Evolutionary conservation across 352 stramenopile genomes (phyloP).

Genomic region (Phytophthora aleatoria): DNA sequence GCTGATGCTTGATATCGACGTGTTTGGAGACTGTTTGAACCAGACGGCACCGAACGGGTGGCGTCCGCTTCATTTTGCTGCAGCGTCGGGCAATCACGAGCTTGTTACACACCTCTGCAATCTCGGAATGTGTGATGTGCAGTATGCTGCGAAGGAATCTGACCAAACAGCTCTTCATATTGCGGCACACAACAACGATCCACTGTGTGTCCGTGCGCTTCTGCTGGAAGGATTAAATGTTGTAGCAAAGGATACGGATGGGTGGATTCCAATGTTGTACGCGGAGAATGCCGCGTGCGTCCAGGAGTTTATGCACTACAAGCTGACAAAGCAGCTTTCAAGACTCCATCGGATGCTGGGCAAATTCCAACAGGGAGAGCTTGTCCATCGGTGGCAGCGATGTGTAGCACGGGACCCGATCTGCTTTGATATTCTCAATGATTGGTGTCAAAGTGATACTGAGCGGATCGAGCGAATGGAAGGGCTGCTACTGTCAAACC

Average conservation of each 20-base stretch:
- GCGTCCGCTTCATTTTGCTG: conserved; percentile 58
- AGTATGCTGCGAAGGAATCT: conserved; percentile 45
- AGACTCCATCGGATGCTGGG: conserved; percentile 52
- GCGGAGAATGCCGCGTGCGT: conserved; percentile 30
- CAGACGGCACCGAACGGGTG: conserved; percentile 47
- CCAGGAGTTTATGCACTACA: conserved; percentile 63
- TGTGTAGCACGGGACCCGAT: conserved; percentile 43
- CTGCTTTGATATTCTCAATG: conserved; percentile 71
- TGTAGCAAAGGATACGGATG: conserved; percentile 47
- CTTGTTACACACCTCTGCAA: conserved; percentile 45
- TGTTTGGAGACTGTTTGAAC: conserved; percentile 59
- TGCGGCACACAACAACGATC: conserved; percentile 41
- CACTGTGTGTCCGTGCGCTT: conserved; percentile 44
- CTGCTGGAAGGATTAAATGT: conserved; percentile 43
- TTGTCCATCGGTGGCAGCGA: conserved; percentile 57
- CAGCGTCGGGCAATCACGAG: conserved; percentile 53
- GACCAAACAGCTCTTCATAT: conserved; percentile 66
- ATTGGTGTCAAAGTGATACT: conserved; percentile 59
- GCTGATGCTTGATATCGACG: conserved; percentile 62
- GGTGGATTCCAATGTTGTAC: conserved; percentile 59
- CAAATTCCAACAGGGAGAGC: conserved; percentile 48
- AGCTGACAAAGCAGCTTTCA: conserved; percentile 61
- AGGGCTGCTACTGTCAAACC: conserved; percentile 49
- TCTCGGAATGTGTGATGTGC: conserved; percentile 38
- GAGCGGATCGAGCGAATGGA: conserved; percentile 60